A percentile compares a stretch with the other conserved stretches of the same genome.
These are phyloP conservation scores for Rhizopogon rudus DNA, from an alignment of 768 basidiomycete species.

Conservation along the genomic window DNA sequence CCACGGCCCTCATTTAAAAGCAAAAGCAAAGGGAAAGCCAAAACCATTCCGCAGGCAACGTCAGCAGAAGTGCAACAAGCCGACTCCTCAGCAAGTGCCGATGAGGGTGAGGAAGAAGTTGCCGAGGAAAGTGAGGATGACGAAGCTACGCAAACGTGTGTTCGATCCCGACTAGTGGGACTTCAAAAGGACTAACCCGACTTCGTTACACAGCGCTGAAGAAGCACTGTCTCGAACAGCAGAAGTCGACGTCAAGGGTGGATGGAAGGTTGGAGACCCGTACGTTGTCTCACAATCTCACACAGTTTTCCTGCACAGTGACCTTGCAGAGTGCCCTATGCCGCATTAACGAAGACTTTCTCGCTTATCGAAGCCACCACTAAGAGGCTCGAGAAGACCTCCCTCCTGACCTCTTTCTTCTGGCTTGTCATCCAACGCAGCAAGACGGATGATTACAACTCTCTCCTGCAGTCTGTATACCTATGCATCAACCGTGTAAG, in stretches of 20 bases:
- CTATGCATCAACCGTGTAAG: conserved; percentile 91
- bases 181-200: neutral
- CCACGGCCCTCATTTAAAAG: conserved; percentile 1
- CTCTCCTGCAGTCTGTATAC: conserved; percentile 86
- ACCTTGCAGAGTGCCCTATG: conserved; percentile 78
- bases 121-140: conserved; percentile 37
- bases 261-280: conserved; percentile 85
- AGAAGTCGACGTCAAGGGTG: conserved; percentile 74
- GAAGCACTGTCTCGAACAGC: conserved; percentile 52
- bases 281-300: conserved; percentile 34
- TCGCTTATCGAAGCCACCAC: conserved; percentile 90
- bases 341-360: conserved; percentile 86
- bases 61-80: conserved; percentile 28
- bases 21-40: conserved; percentile 19
- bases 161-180: neutral
- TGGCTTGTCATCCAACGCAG: conserved; percentile 87
- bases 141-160: conserved; percentile 59
- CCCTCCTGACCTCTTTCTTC: conserved; percentile 84
- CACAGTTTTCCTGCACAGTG: neutral
- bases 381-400: conserved; percentile 89
- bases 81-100: conserved; percentile 26
- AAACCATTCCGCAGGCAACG: conserved; percentile 9
- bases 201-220: conserved; percentile 44
- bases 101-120: conserved; percentile 36
- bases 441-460: conserved; percentile 63